Evolutionary conservation across 148 eudicot genomes (phyloP).

Genomic region (Nepenthes mirabilis): DNA sequence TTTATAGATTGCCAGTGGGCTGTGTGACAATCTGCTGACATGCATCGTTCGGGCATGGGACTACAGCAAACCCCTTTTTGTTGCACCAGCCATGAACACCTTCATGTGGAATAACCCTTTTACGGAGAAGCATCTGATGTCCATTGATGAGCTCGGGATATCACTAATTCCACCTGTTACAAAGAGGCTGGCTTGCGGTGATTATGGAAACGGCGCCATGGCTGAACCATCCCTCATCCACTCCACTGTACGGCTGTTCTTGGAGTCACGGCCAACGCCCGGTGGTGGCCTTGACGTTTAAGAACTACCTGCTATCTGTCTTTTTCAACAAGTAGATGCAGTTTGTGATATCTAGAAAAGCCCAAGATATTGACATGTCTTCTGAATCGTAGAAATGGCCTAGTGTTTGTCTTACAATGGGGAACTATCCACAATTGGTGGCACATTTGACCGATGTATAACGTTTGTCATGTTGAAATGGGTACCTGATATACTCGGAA

Average conservation of each 20-base stretch:
- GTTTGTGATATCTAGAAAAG: no score
- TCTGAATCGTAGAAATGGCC: no score
- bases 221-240: slow-evolving; percentile 86
- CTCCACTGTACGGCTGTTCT: slow-evolving; percentile 68
- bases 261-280: slow-evolving; percentile 11
- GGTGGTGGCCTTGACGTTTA: no score
- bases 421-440: no score
- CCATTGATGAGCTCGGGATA: slow-evolving; percentile 71
- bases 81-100: slow-evolving; percentile 96
- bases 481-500: no score
- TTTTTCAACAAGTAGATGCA: no score
- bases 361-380: no score
- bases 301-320: no score
- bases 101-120: slow-evolving; percentile 93
- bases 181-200: slow-evolving; percentile 90
- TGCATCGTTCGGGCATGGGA: slow-evolving; percentile 94
- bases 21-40: slow-evolving; percentile 88
- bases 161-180: slow-evolving; percentile 74
- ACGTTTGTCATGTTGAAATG: no score
- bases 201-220: slow-evolving; percentile 93
- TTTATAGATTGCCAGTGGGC: slow-evolving; percentile 77
- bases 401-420: no score
- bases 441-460: no score
- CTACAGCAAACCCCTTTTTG: slow-evolving; percentile 73
- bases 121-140: slow-evolving; percentile 77